phyloP scores from a whole-genome alignment of 2,329 filamentous ascomycete genomes.

The Aureobasidium melanogenum region DNA sequence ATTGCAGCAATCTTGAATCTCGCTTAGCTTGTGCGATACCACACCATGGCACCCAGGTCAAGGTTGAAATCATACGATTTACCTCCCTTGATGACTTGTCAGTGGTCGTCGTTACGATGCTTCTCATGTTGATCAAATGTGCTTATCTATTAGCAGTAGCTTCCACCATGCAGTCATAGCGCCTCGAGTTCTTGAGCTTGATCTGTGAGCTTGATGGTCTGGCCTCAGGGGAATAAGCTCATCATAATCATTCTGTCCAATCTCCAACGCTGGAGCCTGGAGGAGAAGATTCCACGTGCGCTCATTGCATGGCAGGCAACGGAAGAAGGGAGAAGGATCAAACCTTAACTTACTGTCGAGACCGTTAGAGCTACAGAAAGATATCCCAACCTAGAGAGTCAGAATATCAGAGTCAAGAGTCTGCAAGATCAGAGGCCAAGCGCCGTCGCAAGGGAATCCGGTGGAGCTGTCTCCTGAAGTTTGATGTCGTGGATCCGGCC shows the following conservation, averaged over 20 bases:
- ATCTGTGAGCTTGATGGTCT: not conserved
- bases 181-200: not conserved
- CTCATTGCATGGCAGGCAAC: not conserved
- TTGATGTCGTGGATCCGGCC: not conserved
- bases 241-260: no score
- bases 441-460: no score
- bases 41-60: not conserved
- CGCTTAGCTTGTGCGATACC: not conserved
- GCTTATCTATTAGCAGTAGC: not conserved
- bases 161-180: not conserved
- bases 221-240: not conserved
- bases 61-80: not conserved
- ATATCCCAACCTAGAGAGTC: not conserved
- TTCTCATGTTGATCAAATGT: not conserved
- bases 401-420: not conserved
- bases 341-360: not conserved
- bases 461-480: not conserved
- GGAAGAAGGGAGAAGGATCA: not conserved
- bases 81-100: not conserved
- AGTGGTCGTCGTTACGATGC: no score
- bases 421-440: not conserved
- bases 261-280: no score
- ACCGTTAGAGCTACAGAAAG: not conserved
- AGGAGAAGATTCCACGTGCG: not conserved
- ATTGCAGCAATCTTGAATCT: not conserved